Base-by-base conservation (phyloP, 1,284 basidiomycete species). In the Ceratobasidium sp. region DNA sequence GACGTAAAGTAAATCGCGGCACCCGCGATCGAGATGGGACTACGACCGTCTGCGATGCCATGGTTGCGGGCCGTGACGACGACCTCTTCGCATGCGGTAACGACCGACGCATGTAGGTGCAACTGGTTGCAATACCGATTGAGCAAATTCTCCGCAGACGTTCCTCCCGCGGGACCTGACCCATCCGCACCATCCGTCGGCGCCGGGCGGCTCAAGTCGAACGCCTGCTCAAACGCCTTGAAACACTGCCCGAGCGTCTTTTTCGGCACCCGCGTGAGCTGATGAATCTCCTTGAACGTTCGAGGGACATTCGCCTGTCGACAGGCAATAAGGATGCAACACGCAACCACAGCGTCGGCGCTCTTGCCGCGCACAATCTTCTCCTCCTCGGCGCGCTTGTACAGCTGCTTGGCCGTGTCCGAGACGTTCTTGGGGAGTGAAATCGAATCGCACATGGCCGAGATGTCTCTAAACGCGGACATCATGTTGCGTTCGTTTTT, bases 241-340 rank as follows among this genome's bases (percentile, higher is more conserved):
- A 96, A 98, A 74, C 94, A 96, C 78, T 95, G 92, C 6, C 94
- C 96, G 52, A 98, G 87, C 49, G 92, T 87, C 83, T 98, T 97
- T 83, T 99, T 98, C 76, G 91, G 89, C 70, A 98, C 95, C 74
- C 92, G 89, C 5, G 94, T 95, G 70, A 97, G 82, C 75, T 93
- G 92, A 79, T 94, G 94, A 55, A 99, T 95, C 80, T 99, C 97
- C 75, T 91, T 88, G 82, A 99, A 98, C 68, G 95, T 96, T 72
- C 97, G 86, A 0, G 93, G 93, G 10, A 97, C 95, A 74, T 94
- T 91, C 15, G 92, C 93, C 78, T 96, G 93, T 70, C 96, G 87
- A 79, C 96, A 98, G 0, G 96, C 97, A 74, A 98, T 96, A 78
- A 98, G 98, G 78, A 99, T 97, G 80, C 95, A 98, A 1, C 96